Percentiles rank a stretch among this genome's conserved stretches.
Conservation (phyloP, 176 grass and related monocot species). For the Dendrocalamus sinicus region DNA sequence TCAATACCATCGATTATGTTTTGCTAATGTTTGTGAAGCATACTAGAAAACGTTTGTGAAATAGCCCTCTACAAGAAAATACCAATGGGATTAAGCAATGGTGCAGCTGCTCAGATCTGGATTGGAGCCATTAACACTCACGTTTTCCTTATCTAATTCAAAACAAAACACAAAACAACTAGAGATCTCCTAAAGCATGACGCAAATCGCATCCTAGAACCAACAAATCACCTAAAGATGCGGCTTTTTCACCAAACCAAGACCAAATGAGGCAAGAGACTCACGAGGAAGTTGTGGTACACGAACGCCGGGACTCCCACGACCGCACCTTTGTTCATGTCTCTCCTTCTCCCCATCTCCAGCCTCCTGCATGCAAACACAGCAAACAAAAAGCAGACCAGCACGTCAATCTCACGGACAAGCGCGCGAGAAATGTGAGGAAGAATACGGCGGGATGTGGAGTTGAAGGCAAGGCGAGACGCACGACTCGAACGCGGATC, state of each 20-base stretch:
- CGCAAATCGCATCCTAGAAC: constrained; percentile 12
- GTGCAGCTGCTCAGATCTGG: not conserved
- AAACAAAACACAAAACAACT: not conserved
- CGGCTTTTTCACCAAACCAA: not conserved
- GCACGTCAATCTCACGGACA: not conserved
- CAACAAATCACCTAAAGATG: not conserved
- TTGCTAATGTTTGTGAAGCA: too few species aligned
- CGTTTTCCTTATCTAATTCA: too few species aligned
- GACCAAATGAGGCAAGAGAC: constrained; percentile 23
- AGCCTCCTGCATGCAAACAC: too few species aligned
- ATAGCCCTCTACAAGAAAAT: constrained; percentile 17
- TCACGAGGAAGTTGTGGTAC: constrained; percentile 93
- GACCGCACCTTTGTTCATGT: constrained; percentile 95
- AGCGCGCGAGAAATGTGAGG: not conserved
- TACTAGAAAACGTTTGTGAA: too few species aligned
- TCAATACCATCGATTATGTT: too few species aligned
- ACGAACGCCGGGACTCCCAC: constrained; percentile 95
- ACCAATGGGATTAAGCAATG: not conserved
- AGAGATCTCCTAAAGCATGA: constrained; percentile 36
- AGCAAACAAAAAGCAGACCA: not conserved
- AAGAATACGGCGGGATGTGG: not conserved
- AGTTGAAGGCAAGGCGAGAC: not conserved
- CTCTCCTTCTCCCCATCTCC: constrained; percentile 60
- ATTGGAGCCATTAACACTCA: not conserved
- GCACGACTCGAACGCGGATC: constrained; percentile 74